These are phyloP conservation scores for Talaromyces amestolkiae DNA, from an alignment of 2,329 filamentous ascomycete genomes.

Conservation along the genomic window DNA sequence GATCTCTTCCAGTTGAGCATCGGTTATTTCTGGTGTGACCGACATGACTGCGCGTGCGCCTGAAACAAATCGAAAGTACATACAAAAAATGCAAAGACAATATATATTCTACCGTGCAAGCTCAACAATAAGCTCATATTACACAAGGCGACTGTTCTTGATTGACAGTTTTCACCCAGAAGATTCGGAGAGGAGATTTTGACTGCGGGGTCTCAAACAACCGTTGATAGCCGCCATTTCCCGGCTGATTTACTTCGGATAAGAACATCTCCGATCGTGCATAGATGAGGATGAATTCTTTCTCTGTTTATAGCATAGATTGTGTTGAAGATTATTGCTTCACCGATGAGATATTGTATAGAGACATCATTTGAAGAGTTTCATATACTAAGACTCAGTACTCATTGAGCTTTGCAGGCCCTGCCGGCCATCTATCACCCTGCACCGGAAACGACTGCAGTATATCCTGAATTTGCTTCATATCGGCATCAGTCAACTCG, in stretches of 20 bases:
- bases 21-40: background rate
- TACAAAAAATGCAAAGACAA: background rate
- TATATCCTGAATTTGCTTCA: constrained; percentile 15
- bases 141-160: too few relatives aligned
- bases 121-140: background rate
- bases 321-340: too few relatives aligned
- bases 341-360: background rate
- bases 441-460: constrained; percentile 9
- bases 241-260: background rate
- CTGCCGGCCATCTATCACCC: constrained; percentile 21
- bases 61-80: background rate
- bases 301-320: background rate
- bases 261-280: background rate
- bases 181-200: background rate
- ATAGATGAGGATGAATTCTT: background rate
- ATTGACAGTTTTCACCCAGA: background rate
- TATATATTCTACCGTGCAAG: background rate
- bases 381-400: background rate
- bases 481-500: constrained; percentile 45
- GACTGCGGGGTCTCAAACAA: background rate
- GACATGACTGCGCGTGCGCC: constrained; percentile 3
- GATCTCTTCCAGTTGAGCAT: constrained; percentile 55
- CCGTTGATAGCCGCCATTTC: constrained; percentile 2
- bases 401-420: constrained; percentile 11
- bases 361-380: background rate